Evolutionary conservation across 1,284 basidiomycete species (phyloP).

Genomic region (Athelia sp.): DNA sequence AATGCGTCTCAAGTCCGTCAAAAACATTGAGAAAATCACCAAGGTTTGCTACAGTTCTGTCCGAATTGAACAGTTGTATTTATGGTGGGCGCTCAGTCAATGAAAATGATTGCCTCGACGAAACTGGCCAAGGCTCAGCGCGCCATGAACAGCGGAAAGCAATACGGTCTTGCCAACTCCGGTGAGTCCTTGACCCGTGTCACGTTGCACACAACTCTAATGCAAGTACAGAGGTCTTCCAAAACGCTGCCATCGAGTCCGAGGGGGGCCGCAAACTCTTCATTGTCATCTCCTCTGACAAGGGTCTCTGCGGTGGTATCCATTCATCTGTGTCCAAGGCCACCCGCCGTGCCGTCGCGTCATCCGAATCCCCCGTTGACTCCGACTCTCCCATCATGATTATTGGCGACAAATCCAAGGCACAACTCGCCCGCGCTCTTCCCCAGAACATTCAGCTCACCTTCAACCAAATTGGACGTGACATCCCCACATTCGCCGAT

Average conservation of each 20-base stretch:
- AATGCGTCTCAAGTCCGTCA: constrained; percentile 93
- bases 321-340: constrained; percentile 95
- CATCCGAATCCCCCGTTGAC: constrained; percentile 49
- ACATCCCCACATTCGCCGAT: constrained; percentile 96
- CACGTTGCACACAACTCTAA: constrained; percentile 1
- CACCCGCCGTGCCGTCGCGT: constrained; percentile 65
- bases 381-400: constrained; percentile 74
- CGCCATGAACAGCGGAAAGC: constrained; percentile 92
- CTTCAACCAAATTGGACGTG: constrained; percentile 97
- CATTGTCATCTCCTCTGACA: constrained; percentile 94
- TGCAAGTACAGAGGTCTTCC: constrained; percentile 69
- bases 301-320: constrained; percentile 99
- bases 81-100: constrained; percentile 60
- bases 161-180: constrained; percentile 91
- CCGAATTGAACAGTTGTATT: background rate
- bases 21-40: constrained; percentile 99
- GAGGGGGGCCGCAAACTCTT: constrained; percentile 76
- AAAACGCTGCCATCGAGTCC: constrained; percentile 62
- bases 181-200: constrained; percentile 47
- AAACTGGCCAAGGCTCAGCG: constrained; percentile 94
- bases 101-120: constrained; percentile 99
- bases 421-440: constrained; percentile 75
- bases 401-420: constrained; percentile 97
- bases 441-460: constrained; percentile 74
- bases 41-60: constrained; percentile 58